A percentile compares a stretch with the other conserved stretches of the same genome.
phyloP scores from a whole-genome alignment of 2,329 filamentous ascomycete species.

The Neurospora sp. region DNA sequence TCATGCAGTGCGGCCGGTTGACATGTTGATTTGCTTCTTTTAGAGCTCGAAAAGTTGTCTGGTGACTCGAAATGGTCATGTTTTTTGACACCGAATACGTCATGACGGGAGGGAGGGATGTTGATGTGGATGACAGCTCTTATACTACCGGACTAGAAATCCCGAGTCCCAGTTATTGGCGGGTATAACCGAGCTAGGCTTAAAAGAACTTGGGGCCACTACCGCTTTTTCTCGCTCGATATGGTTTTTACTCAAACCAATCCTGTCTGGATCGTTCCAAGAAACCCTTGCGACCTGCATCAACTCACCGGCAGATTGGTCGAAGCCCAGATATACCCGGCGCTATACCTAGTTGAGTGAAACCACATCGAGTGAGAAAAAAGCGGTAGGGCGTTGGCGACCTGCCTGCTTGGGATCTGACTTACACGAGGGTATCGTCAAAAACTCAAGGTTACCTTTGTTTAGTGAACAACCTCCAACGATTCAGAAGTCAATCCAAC shows the following conservation, averaged over 20 bases:
- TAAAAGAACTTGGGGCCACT: not conserved
- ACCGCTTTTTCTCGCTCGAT: too few species aligned
- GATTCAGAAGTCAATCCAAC: not conserved
- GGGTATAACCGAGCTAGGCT: not conserved
- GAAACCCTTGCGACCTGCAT: too few species aligned
- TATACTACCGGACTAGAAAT: not conserved
- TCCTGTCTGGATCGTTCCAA: too few species aligned
- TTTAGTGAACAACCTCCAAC: not conserved
- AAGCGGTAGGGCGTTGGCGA: not conserved
- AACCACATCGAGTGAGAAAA: too few species aligned
- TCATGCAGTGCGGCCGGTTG: not conserved
- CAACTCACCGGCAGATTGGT: too few species aligned
- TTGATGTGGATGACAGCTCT: not conserved
- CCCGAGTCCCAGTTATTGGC: not conserved
- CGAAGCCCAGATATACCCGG: too few species aligned
- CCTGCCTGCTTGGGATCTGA: not conserved
- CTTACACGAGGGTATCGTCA: not conserved
- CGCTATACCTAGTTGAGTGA: too few species aligned
- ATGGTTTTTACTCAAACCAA: too few species aligned
- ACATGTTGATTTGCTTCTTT: not conserved
- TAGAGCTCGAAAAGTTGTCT: not conserved
- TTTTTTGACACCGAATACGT: not conserved
- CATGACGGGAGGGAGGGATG: not conserved
- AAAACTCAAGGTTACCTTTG: not conserved
- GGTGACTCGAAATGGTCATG: not conserved